These are phyloP conservation scores for Aspergillus unguis DNA, from an alignment of 2,329 filamentous ascomycete species.

Conservation along the genomic window DNA sequence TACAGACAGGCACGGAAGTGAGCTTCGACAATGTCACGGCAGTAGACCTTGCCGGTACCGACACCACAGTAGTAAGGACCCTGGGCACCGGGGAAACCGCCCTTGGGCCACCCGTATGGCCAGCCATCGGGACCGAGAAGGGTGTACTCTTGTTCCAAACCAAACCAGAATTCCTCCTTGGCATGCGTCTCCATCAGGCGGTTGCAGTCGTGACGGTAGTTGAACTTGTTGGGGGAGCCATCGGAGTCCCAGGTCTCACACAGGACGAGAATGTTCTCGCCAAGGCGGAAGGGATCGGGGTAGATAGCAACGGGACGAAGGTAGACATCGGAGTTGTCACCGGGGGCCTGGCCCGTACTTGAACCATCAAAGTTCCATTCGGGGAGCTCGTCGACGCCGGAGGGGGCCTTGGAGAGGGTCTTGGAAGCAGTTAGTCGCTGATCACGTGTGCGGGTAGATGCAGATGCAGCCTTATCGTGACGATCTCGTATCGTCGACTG, in stretches of 20 bases:
- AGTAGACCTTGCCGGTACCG: slow-evolving; percentile 93
- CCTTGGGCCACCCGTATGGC: slow-evolving; percentile 88
- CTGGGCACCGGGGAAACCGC: slow-evolving; percentile 87
- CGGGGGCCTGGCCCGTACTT: slow-evolving; percentile 85
- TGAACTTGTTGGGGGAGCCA: slow-evolving; percentile 96
- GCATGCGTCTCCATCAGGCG: slow-evolving; percentile 87
- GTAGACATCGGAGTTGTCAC: slow-evolving; percentile 97
- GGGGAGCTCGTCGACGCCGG: slow-evolving; percentile 62
- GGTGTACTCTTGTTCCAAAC: slow-evolving; percentile 97
- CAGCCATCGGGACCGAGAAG: slow-evolving; percentile 80
- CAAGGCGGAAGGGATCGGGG: slow-evolving; percentile 85
- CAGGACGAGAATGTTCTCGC: slow-evolving; percentile 90
- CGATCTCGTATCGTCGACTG: background rate
- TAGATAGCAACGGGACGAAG: slow-evolving; percentile 84
- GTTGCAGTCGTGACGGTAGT: slow-evolving; percentile 88
- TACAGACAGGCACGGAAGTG: slow-evolving; percentile 91
- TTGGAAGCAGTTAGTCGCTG: slow-evolving; percentile 30
- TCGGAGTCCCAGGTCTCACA: slow-evolving; percentile 92
- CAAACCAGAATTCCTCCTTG: slow-evolving; percentile 89
- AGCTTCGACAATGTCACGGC: slow-evolving; percentile 94
- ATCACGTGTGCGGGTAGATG: slow-evolving; percentile 31
- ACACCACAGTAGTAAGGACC: slow-evolving; percentile 98
- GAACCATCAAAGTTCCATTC: slow-evolving; percentile 87
- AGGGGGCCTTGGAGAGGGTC: slow-evolving; percentile 62
- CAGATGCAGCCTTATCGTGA: slow-evolving; percentile 26